phyloP scores from a whole-genome alignment of 2,329 filamentous ascomycete species.

The Colletotrichum chrysophilum region DNA sequence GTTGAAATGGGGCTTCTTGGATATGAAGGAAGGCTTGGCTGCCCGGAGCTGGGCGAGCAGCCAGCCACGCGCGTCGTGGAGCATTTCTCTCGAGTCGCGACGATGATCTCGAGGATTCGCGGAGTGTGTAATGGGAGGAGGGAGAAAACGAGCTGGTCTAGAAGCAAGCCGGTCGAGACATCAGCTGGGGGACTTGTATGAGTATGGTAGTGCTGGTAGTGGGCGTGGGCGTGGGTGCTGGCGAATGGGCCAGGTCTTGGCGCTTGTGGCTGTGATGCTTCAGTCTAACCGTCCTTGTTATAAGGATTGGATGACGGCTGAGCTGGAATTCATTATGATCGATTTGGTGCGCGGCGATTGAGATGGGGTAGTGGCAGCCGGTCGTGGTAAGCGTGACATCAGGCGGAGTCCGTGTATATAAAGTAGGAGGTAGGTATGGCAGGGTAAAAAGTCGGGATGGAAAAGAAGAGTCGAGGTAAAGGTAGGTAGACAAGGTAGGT shows the following conservation, averaged over 20 bases:
- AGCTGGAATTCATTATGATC: conserved; percentile 19
- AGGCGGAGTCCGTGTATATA: not conserved
- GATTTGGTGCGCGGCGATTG: conserved; percentile 4
- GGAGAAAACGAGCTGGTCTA: not conserved
- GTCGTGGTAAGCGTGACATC: conserved; percentile 4
- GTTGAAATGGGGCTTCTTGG: conserved; percentile 73
- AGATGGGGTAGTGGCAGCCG: not conserved
- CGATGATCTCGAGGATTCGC: not conserved
- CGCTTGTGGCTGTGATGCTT: conserved; percentile 19
- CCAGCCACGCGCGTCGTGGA: conserved; percentile 33
- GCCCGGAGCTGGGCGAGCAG: conserved; percentile 45
- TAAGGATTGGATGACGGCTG: conserved; percentile 18
- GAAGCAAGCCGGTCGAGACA: not conserved
- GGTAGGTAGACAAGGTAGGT: not conserved
- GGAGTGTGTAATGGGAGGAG: not conserved
- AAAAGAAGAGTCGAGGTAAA: not conserved
- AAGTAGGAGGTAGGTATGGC: not conserved
- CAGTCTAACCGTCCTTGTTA: conserved; percentile 17
- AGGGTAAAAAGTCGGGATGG: not conserved
- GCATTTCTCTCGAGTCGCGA: conserved; percentile 29
- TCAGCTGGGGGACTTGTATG: conserved; percentile 1
- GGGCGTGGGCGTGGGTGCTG: not conserved
- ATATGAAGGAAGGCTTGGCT: conserved; percentile 61
- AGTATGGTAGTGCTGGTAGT: not conserved
- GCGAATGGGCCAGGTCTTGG: conserved; percentile 16